Evolutionary conservation across 1,139 yeast species (phyloP).

Genomic region (Debaryomyces sp.): DNA sequence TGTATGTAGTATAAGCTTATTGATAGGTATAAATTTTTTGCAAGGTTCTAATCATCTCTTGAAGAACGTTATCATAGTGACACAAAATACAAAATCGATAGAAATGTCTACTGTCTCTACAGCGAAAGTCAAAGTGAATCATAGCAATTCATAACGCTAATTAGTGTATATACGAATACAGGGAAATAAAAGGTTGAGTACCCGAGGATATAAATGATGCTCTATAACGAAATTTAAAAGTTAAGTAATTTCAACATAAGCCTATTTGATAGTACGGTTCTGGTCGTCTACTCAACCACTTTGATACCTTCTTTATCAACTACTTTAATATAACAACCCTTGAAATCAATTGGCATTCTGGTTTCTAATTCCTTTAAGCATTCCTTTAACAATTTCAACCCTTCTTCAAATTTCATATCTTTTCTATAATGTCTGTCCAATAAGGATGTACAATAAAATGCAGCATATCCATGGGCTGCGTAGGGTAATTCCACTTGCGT

Average conservation of each 20-base stretch:
- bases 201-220: neutral
- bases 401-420: constrained; percentile 78
- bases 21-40: neutral
- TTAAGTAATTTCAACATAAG: neutral
- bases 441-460: constrained; percentile 86
- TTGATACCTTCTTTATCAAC: constrained; percentile 76
- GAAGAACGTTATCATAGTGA: neutral
- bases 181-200: neutral
- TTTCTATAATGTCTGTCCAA: constrained; percentile 88
- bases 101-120: neutral
- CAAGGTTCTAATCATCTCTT: constrained; percentile 1
- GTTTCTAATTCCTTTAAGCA: constrained; percentile 79
- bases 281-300: constrained; percentile 11
- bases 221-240: constrained; percentile 3
- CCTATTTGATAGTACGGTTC: neutral
- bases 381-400: constrained; percentile 67
- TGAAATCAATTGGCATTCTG: constrained; percentile 96
- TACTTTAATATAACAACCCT: constrained; percentile 81
- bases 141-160: constrained; percentile 3
- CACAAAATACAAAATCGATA: neutral
- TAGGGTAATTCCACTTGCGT: constrained; percentile 90
- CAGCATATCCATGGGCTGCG: constrained; percentile 97
- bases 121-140: neutral
- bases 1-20: neutral
- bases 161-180: constrained; percentile 4